phyloP scores from a whole-genome alignment of 2,329 filamentous ascomycete species.

The Colletotrichum destructivum region DNA sequence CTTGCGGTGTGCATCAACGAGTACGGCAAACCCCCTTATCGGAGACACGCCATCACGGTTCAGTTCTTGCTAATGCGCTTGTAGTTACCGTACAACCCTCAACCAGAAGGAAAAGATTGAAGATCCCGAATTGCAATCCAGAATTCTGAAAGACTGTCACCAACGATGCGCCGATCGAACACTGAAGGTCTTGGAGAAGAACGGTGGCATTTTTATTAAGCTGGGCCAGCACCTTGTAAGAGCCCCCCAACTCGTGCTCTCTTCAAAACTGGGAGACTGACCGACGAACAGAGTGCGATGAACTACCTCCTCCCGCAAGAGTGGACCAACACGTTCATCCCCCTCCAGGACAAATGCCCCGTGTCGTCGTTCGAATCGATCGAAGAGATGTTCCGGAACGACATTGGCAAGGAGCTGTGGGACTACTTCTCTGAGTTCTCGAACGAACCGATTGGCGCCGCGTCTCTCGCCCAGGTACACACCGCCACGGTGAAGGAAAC shows the following conservation, averaged over 20 bases:
- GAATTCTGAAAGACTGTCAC: conserved; percentile 86
- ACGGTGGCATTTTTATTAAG: conserved; percentile 99
- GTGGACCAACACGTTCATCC: conserved; percentile 97
- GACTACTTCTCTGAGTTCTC: conserved; percentile 92
- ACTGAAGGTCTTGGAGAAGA: conserved; percentile 89
- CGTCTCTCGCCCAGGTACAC: conserved; percentile 95
- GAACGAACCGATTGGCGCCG: conserved; percentile 86
- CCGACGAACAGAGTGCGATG: conserved; percentile 81
- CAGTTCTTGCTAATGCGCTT: conserved; percentile 47
- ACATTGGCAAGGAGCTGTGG: conserved; percentile 84
- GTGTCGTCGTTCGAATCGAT: conserved; percentile 92
- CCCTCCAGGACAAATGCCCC: conserved; percentile 94
- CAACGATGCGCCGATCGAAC: conserved; percentile 93
- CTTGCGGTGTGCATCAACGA: conserved; percentile 90
- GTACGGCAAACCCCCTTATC: conserved; percentile 61
- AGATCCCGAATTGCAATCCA: conserved; percentile 75
- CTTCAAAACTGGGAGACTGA: conserved; percentile 41
- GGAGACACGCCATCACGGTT: no score
- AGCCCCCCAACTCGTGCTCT: not conserved
- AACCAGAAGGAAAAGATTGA: conserved; percentile 76
- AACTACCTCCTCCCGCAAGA: conserved; percentile 92
- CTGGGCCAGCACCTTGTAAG: conserved; percentile 89
- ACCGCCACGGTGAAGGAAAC: conserved; percentile 86
- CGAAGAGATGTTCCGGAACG: conserved; percentile 85
- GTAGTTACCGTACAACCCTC: conserved; percentile 88